Evolutionary conservation across 2,329 filamentous ascomycete genomes (phyloP).

Genomic region (Beauveria scarabaeidicola): DNA sequence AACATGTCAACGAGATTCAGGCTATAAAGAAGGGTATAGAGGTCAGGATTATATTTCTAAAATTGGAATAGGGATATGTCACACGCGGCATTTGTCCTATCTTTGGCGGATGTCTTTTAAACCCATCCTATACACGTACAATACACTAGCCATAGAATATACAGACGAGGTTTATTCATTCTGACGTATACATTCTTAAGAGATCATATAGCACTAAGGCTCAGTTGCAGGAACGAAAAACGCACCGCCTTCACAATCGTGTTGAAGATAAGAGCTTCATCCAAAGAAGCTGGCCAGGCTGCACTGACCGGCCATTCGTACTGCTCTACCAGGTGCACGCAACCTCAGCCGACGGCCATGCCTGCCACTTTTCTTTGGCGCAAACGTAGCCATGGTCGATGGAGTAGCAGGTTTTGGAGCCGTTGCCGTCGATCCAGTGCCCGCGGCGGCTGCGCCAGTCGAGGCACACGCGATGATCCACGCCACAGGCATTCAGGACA

Average conservation of each 20-base stretch:
- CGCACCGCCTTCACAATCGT: background rate
- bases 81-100: background rate
- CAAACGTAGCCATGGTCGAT: background rate
- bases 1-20: conserved; percentile 39
- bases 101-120: background rate
- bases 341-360: background rate
- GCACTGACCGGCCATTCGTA: no score
- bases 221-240: background rate
- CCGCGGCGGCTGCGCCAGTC: background rate
- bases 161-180: background rate
- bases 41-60: background rate
- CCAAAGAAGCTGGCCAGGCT: no score
- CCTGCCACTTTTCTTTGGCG: background rate
- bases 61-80: background rate
- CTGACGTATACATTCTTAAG: background rate
- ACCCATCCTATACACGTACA: background rate
- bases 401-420: background rate
- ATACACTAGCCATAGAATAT: background rate
- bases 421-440: background rate
- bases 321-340: background rate
- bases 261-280: no score
- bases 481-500: background rate
- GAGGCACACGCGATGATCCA: background rate
- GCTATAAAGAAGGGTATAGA: conserved; percentile 14
- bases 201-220: background rate